Evolutionary conservation across 2,329 filamentous ascomycete genomes (phyloP), one percentile per base, ranked within the genome.

Genomic region (Hymenoscyphus scutula): DNA sequence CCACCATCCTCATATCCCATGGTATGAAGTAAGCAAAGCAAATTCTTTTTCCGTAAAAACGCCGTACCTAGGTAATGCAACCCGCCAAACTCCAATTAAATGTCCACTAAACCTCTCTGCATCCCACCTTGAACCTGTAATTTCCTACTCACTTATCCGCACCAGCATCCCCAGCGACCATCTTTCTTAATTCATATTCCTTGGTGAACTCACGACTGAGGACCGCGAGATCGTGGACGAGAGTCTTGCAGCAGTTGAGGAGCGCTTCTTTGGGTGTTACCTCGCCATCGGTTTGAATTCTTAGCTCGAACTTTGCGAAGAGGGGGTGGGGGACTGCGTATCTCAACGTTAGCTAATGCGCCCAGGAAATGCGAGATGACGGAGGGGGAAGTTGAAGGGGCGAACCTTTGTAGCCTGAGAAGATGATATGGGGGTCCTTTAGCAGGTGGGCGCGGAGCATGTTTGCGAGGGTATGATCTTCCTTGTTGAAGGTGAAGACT

Each of bases 401-500:
- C 84, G 66, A 76, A 89, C 90, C 86, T 78, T 96, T 96, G 82
- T 99, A 99, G 13, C 90, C 95, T 64, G 93, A 88, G 82, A 98
- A 96, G 71, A 89, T 81, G 70, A 99, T 90, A 74, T 96, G 89
- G 19, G 87, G 84, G 72, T 91, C 89, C 75, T 90, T 88, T 79
- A 95, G 88, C 62, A 99, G 89, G 72, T 94, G 91, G 72, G 91
- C 88, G 56, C 89, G 85, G 62, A 99, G 84, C 61, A 99, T 83
- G 76, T 99, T 97, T 71, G 89, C 95, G 29, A 99, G 85, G 1
- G 94, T 97, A 78, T 97, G 94, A 72, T 99, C 95, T 77, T 99
- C 95, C 77, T 97, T 98, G 78, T 92, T 91, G 78, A 99, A 88
- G 63, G 91, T 87, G 80, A 99, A 99, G 77, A 97, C 90, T 10